Percentiles rank a stretch among this genome's conserved stretches.
phyloP scores from a whole-genome alignment of 1,284 basidiomycete genomes.

The Moesziomyces globuligerus region DNA sequence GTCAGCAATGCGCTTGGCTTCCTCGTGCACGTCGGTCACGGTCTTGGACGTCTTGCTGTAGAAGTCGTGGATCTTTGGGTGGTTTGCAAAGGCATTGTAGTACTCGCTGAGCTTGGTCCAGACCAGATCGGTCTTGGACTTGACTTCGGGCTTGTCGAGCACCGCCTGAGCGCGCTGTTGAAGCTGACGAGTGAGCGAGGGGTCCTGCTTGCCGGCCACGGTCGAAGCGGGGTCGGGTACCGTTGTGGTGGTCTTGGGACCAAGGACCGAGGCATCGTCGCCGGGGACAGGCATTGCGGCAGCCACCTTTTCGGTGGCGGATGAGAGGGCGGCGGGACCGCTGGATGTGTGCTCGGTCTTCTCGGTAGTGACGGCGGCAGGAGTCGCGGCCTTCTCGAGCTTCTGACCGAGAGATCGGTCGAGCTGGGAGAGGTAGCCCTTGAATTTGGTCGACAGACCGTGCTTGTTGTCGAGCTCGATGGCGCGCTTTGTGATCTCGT shows the following conservation, averaged over 20 bases:
- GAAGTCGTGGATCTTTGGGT: conserved; percentile 71
- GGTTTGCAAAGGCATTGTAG: conserved; percentile 58
- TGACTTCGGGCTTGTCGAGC: conserved; percentile 56
- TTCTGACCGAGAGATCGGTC: conserved; percentile 55
- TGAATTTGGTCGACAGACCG: conserved; percentile 54
- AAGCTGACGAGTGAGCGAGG: conserved; percentile 44
- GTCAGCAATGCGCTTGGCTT: conserved; percentile 79
- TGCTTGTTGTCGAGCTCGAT: conserved; percentile 62
- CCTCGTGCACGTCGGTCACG: conserved; percentile 84
- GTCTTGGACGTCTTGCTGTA: conserved; percentile 84
- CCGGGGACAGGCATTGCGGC: conserved; percentile 46
- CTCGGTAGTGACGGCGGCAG: conserved; percentile 27
- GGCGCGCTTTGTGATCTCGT: conserved; percentile 59
- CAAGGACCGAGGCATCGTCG: conserved; percentile 28
- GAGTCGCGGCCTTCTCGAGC: conserved; percentile 36
- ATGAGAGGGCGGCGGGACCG: conserved; percentile 40
- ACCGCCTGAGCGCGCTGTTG: conserved; percentile 50
- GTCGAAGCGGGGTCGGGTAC: conserved; percentile 32
- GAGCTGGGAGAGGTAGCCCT: conserved; percentile 50
- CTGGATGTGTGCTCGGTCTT: conserved; percentile 49
- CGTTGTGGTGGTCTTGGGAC: conserved; percentile 51
- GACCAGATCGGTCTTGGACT: conserved; percentile 50
- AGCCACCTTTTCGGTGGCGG: conserved; percentile 49
- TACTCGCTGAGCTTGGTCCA: conserved; percentile 60
- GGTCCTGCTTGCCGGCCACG: conserved; percentile 22